Evolutionary conservation across 306 rosid species (phyloP).

Genomic region (Cicer cuneatum): DNA sequence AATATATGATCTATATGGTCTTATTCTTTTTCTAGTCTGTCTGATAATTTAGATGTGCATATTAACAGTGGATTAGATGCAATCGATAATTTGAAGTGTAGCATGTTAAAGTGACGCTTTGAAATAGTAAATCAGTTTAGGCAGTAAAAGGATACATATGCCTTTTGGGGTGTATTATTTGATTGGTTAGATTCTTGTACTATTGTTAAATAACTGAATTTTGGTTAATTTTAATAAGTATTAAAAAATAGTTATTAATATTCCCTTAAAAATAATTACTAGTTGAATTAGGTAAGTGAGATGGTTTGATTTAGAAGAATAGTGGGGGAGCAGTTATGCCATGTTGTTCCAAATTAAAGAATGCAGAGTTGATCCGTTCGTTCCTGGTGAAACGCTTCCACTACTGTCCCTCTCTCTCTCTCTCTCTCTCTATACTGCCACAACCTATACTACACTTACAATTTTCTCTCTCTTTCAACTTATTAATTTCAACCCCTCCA

Average conservation of each 20-base stretch:
- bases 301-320: no score
- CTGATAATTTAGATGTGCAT: conserved; percentile 2
- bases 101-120: background rate
- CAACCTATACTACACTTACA: background rate
- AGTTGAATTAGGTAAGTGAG: no score
- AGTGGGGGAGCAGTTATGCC: no score
- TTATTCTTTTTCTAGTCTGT: conserved; percentile 7
- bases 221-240: no score
- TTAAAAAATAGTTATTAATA: no score
- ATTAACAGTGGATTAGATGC: background rate
- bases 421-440: background rate
- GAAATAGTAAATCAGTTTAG: no score
- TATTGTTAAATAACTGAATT: no score
- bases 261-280: no score
- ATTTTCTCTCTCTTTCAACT: conserved; percentile 1
- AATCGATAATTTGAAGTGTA: no score
- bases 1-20: background rate
- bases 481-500: conserved; percentile 6
- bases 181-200: no score
- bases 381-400: background rate
- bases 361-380: background rate
- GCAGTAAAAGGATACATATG: background rate
- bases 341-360: background rate
- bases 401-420: background rate
- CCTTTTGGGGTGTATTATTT: background rate